Evolutionary conservation across 2,329 filamentous ascomycete species (phyloP).

Genomic region (Ophiostoma tasmaniense): DNA sequence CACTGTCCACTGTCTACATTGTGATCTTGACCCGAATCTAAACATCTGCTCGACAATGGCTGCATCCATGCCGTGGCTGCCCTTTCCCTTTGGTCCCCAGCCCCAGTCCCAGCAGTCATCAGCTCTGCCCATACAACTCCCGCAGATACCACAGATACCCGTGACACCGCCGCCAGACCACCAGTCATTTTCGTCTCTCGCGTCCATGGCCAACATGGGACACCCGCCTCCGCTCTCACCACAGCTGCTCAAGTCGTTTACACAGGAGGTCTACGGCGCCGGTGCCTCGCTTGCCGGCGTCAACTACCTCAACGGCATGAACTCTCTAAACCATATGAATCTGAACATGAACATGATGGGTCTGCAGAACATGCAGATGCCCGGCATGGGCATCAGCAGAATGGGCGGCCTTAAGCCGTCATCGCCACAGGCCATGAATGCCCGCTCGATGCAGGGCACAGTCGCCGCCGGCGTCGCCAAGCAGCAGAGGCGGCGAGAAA

Average conservation of each 20-base stretch:
- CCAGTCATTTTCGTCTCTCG: conserved; percentile 25
- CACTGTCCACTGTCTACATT: not conserved
- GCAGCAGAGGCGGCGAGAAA: conserved; percentile 11
- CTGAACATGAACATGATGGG: not conserved
- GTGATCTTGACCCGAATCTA: not conserved
- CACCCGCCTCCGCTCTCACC: conserved; percentile 19
- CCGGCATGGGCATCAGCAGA: not conserved
- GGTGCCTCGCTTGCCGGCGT: conserved; percentile 3
- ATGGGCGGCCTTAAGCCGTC: conserved; percentile 9
- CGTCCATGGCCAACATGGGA: conserved; percentile 1
- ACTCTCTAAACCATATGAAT: not conserved
- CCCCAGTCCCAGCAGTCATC: not conserved
- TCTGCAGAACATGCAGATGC: not conserved
- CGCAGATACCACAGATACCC: conserved; percentile 29
- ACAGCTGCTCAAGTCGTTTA: conserved; percentile 21
- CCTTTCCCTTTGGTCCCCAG: conserved; percentile 26
- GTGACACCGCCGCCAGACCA: conserved; percentile 35
- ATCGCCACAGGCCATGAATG: conserved; percentile 13
- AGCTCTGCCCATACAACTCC: not conserved
- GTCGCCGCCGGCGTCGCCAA: conserved; percentile 6
- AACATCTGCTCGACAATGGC: conserved; percentile 20
- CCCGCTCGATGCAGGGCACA: conserved; percentile 7
- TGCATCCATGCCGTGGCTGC: conserved; percentile 25
- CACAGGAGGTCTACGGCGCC: conserved; percentile 21
- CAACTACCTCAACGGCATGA: conserved; percentile 5